These are phyloP conservation scores for Fusarium tjaetaba DNA, from an alignment of 2,329 filamentous ascomycete species.

Conservation along the genomic window DNA sequence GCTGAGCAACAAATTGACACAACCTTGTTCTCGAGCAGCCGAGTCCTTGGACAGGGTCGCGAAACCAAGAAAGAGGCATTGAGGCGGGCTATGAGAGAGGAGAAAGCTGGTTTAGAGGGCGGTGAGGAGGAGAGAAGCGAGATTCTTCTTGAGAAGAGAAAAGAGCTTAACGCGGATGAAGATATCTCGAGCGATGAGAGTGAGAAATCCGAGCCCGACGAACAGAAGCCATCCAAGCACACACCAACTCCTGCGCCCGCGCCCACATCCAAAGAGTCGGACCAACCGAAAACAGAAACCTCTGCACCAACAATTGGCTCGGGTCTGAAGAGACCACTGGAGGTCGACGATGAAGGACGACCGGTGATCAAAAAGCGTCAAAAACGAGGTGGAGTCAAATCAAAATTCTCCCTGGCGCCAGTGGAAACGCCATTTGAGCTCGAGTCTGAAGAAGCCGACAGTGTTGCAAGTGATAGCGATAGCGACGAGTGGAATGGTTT, in stretches of 20 bases:
- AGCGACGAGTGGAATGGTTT: constrained; percentile 71
- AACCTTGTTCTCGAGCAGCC: constrained; percentile 80
- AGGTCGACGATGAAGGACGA: constrained; percentile 79
- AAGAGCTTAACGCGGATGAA: constrained; percentile 43
- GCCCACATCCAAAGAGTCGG: background rate
- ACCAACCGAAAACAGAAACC: constrained; percentile 1
- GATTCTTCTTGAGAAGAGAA: constrained; percentile 61
- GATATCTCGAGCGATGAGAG: constrained; percentile 36
- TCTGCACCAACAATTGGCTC: constrained; percentile 63
- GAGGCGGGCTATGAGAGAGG: constrained; percentile 70
- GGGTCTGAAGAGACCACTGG: constrained; percentile 87
- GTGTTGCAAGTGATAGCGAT: constrained; percentile 34
- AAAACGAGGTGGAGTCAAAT: constrained; percentile 70
- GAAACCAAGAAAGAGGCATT: constrained; percentile 78
- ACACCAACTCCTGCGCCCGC: background rate
- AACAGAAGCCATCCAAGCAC: background rate
- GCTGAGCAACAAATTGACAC: constrained; percentile 84
- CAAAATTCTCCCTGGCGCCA: constrained; percentile 59
- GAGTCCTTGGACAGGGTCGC: constrained; percentile 75
- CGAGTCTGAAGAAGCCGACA: constrained; percentile 45
- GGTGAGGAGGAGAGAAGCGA: constrained; percentile 62
- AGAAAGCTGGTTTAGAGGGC: constrained; percentile 68
- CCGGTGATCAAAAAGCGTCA: constrained; percentile 87
- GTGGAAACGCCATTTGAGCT: constrained; percentile 52
- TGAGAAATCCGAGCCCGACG: constrained; percentile 12